Conservation (phyloP, 139 green algal genomes). For the Chara braunii region DNA sequence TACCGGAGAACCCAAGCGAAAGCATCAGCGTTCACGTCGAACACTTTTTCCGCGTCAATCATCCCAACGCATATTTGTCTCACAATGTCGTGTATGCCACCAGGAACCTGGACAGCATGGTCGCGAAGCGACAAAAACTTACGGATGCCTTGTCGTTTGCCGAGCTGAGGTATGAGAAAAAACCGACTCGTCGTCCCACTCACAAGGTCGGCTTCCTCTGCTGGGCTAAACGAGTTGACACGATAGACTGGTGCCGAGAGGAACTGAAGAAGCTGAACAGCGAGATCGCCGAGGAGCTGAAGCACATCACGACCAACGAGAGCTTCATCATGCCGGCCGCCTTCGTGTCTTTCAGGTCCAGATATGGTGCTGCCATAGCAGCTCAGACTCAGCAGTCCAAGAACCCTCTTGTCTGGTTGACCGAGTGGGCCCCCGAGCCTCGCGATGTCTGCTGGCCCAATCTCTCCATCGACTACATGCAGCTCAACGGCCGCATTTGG, state of each 20-base stretch:
- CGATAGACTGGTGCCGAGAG: neutral
- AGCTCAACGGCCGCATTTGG: constrained; percentile 3
- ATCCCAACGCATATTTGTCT: constrained; percentile 25
- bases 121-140: no score
- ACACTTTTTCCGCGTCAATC: constrained; percentile 36
- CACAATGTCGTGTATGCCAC: neutral
- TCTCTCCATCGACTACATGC: constrained; percentile 12
- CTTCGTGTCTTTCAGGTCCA: constrained; percentile 29
- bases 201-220: no score
- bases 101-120: no score
- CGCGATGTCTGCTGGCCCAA: constrained; percentile 32
- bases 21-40: constrained; percentile 11
- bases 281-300: constrained; percentile 27
- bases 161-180: no score
- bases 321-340: constrained; percentile 23
- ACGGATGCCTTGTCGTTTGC: no score
- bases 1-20: constrained; percentile 19
- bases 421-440: constrained; percentile 31
- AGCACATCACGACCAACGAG: constrained; percentile 10
- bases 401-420: constrained; percentile 24
- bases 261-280: no score
- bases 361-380: constrained; percentile 30
- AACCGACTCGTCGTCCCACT: no score
- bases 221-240: no score
- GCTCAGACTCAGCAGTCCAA: constrained; percentile 31